These are phyloP conservation scores for Tarenaya hassleriana DNA, from an alignment of 345 rosid species.

Conservation along the genomic window DNA sequence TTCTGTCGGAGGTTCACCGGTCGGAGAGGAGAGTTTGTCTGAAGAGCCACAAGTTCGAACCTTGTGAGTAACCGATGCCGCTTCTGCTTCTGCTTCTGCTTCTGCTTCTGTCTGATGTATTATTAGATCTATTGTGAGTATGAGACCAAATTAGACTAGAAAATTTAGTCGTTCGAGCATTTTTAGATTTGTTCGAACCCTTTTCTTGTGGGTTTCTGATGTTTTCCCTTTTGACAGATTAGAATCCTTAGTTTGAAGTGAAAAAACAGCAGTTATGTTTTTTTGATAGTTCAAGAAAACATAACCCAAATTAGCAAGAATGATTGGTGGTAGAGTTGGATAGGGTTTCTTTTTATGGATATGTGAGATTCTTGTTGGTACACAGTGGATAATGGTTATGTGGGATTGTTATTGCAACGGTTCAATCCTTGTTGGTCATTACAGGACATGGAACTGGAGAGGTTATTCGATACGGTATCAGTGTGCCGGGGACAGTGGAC, in stretches of 20 bases:
- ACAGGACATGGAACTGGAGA: conserved; percentile 80
- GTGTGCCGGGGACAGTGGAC: conserved; percentile 61
- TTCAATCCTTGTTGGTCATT: conserved; percentile 7
- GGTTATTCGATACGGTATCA: conserved; percentile 83
- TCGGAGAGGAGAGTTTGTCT: conserved; percentile 3
- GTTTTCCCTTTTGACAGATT: no score
- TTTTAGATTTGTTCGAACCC: not conserved
- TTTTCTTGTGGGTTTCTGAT: no score
- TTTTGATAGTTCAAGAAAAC: no score
- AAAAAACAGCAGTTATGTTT: no score
- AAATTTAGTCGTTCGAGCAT: not conserved
- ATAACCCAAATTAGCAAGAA: no score
- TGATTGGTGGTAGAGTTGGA: not conserved
- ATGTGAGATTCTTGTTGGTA: conserved; percentile 1
- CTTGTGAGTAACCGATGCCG: conserved; percentile 32
- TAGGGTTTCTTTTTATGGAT: not conserved
- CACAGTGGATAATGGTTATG: no score
- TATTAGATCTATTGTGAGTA: not conserved
- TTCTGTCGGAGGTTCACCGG: conserved; percentile 13
- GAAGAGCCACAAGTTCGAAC: conserved; percentile 33
- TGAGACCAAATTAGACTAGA: not conserved
- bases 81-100: not conserved
- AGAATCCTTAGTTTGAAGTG: not conserved
- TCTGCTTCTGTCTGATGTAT: not conserved
- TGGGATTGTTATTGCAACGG: not conserved